phyloP scores from a whole-genome alignment of 106 monocot species.

The Dendrobium nobile region DNA sequence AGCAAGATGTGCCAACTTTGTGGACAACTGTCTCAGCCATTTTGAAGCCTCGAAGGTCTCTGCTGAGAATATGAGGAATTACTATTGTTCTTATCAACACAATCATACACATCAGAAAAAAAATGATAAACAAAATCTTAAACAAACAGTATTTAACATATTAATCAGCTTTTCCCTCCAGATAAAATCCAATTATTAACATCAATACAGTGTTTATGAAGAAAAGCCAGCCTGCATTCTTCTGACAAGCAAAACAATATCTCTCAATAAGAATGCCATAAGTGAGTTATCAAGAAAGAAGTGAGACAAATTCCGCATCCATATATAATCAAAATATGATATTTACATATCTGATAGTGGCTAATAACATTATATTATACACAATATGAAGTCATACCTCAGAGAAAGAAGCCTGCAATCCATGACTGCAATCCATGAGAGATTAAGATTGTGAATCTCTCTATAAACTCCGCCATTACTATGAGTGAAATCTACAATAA shows the following conservation, averaged over 20 bases:
- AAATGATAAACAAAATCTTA: too few species aligned
- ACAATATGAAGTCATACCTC: slow-evolving; percentile 25
- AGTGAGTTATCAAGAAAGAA: background rate
- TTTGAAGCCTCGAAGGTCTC: too few species aligned
- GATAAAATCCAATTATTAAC: background rate
- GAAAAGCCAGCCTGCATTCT: slow-evolving; percentile 53
- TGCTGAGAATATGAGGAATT: too few species aligned
- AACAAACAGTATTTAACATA: slow-evolving; percentile 4
- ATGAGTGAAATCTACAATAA: slow-evolving; percentile 30
- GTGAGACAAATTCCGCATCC: background rate
- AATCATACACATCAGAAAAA: too few species aligned
- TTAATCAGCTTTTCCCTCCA: background rate
- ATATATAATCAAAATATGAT: too few species aligned
- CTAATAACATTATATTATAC: background rate
- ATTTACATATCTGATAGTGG: background rate
- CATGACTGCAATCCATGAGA: slow-evolving; percentile 40
- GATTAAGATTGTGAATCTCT: too few species aligned
- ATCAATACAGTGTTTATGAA: background rate
- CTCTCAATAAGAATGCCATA: background rate
- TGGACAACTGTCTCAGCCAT: slow-evolving; percentile 57
- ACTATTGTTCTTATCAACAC: too few species aligned
- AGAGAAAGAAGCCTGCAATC: slow-evolving; percentile 93
- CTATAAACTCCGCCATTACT: too few species aligned
- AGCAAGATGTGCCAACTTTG: slow-evolving; percentile 71
- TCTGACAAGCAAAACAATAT: slow-evolving; percentile 20